Percentiles rank a stretch among this genome's conserved stretches.
phyloP scores from a whole-genome alignment of 768 basidiomycete species.

The Agrocybe pediades region DNA sequence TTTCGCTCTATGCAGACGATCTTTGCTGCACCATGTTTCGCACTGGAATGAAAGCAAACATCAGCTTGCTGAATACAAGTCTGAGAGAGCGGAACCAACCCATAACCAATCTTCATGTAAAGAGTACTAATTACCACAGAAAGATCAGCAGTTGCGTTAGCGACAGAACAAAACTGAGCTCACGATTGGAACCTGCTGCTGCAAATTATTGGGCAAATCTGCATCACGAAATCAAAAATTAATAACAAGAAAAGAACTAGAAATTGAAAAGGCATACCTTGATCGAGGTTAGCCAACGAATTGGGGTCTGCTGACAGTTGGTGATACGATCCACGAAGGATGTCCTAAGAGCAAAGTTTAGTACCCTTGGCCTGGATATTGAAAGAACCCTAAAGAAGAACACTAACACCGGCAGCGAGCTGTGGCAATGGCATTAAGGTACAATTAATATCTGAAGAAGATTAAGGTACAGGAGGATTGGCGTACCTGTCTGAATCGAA shows the following conservation, averaged over 20 bases:
- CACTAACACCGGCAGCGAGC: slow-evolving; percentile 54
- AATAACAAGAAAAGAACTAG: neutral
- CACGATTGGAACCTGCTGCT: slow-evolving; percentile 90
- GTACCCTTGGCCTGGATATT: slow-evolving; percentile 5
- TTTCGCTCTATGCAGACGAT: slow-evolving; percentile 77
- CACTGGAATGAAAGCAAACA: slow-evolving; percentile 52
- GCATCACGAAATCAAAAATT: neutral
- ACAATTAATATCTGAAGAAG: neutral
- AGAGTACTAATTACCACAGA: slow-evolving; percentile 71
- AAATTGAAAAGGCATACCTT: slow-evolving; percentile 52
- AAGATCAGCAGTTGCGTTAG: neutral
- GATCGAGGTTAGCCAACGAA: slow-evolving; percentile 93
- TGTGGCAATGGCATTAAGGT: slow-evolving; percentile 35
- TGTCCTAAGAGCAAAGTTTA: slow-evolving; percentile 59
- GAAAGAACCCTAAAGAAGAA: neutral
- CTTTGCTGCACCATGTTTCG: slow-evolving; percentile 98
- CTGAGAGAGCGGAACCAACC: slow-evolving; percentile 47
- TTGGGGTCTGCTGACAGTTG: slow-evolving; percentile 91
- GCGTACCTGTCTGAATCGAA: slow-evolving; percentile 69
- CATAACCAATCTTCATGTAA: slow-evolving; percentile 95
- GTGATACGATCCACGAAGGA: slow-evolving; percentile 91
- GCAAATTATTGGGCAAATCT: slow-evolving; percentile 97
- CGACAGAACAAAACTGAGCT: slow-evolving; percentile 30
- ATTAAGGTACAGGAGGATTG: neutral
- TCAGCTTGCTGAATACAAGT: neutral